Conservation (phyloP, 768 basidiomycete species). For the Pulveroboletus sp. region DNA sequence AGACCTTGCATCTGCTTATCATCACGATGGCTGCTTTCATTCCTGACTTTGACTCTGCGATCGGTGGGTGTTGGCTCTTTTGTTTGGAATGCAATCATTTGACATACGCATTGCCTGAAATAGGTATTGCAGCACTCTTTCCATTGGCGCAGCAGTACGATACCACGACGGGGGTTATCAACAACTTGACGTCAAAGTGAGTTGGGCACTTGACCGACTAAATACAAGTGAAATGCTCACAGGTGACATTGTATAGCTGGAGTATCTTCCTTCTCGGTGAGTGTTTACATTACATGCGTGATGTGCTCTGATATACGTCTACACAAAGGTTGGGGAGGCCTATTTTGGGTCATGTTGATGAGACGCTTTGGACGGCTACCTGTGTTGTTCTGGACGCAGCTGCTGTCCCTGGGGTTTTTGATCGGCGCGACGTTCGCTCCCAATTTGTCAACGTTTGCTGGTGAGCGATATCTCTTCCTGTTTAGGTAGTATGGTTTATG, state of each 20-base stretch:
- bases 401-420: constrained; percentile 44
- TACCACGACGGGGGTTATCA: constrained; percentile 46
- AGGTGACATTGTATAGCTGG: constrained; percentile 30
- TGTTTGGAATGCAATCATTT: no score
- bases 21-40: constrained; percentile 50
- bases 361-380: constrained; percentile 29
- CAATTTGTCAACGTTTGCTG: constrained; percentile 44
- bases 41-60: constrained; percentile 52
- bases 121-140: constrained; percentile 50
- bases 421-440: constrained; percentile 52
- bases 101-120: no score
- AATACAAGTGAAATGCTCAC: background rate
- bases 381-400: constrained; percentile 32
- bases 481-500: background rate
- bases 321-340: constrained; percentile 29
- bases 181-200: constrained; percentile 46
- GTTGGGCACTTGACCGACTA: background rate
- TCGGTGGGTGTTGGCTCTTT: constrained; percentile 34
- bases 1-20: constrained; percentile 44
- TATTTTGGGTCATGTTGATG: constrained; percentile 30
- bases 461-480: constrained; percentile 18
- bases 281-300: background rate
- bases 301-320: constrained; percentile 5
- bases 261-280: constrained; percentile 46
- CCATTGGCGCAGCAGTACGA: constrained; percentile 41